Evolutionary conservation across 2,329 filamentous ascomycete genomes (phyloP).

Genomic region (Aspergillus vadensis): DNA sequence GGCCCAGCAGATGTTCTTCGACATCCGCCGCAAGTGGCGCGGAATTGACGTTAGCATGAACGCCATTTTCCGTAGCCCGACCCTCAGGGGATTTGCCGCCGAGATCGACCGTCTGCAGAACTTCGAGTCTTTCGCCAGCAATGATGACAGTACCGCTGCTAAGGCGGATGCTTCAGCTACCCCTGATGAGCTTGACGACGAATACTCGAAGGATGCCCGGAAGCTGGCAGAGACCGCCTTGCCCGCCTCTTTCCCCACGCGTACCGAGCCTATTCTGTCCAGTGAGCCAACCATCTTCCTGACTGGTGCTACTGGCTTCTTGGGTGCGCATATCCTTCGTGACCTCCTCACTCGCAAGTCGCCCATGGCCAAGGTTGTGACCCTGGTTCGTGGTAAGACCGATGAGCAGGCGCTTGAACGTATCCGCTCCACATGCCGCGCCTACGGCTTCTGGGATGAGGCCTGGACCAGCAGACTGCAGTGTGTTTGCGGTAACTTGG

Average conservation of each 20-base stretch:
- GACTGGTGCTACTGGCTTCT: constrained; percentile 87
- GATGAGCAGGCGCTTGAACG: constrained; percentile 62
- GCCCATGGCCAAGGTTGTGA: constrained; percentile 65
- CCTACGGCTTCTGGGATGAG: constrained; percentile 75
- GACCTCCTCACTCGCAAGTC: constrained; percentile 68
- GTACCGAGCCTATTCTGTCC: constrained; percentile 37
- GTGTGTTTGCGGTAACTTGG: constrained; percentile 72
- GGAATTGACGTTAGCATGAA: constrained; percentile 70
- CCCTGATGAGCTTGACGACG: constrained; percentile 44
- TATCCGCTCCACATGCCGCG: constrained; percentile 67
- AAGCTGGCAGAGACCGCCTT: constrained; percentile 53
- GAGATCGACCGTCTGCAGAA: constrained; percentile 57
- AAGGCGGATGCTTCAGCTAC: constrained; percentile 39
- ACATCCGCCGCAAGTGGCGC: constrained; percentile 63
- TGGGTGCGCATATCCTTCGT: constrained; percentile 76
- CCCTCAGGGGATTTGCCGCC: constrained; percentile 58
- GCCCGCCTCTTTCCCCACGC: constrained; percentile 45
- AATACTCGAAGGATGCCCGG: constrained; percentile 55
- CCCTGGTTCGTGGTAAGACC: constrained; percentile 72
- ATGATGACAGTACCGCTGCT: constrained; percentile 43
- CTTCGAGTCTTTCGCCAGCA: constrained; percentile 49
- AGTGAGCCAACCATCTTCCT: constrained; percentile 67
- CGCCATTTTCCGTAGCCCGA: constrained; percentile 69
- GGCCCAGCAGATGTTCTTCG: constrained; percentile 77
- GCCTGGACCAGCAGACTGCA: constrained; percentile 66